Base-by-base conservation (phyloP, 495 filamentous ascomycete species). In the Aspergillus taichungensis region DNA sequence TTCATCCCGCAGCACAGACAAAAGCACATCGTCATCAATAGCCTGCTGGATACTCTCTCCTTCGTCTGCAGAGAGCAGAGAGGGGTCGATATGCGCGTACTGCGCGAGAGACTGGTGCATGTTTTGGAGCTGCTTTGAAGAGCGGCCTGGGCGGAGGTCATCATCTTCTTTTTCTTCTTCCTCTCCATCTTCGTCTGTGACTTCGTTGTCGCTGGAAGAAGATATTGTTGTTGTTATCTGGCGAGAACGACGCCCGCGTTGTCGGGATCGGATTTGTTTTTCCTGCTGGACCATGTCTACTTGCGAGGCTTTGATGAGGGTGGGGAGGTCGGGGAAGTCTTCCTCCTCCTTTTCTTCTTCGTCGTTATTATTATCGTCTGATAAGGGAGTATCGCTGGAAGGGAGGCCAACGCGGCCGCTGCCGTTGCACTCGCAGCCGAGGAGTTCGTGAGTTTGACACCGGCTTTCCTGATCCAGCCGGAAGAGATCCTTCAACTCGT, bases 401-500 rank as follows among this genome's bases (percentile, higher is more conserved):
- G 27, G 30, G 13, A 38, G 13, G 30, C 10, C n/a, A 30, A 51
- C 18, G 18, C 65, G 51, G 3, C 81, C 81, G 31, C 47, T 64
- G 0, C 86, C 84, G n/a, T 67, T 75, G 50, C 85, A 88, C 4
- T 56, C 49, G 63, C 86, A 91, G 0, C 71, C 77, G 12, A 89
- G 56, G 1, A 89, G 63, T 38, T 85, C 82, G 64, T 89, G 85
- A 7, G 84, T 90, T 56, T 83, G 70, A 33, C 68, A 72, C 30
- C 43, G 38, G 30, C 67, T 69, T 8, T 70, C 66, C 46, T 80
- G 73, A 51, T 88, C 77, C 1, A 90, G 69, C 5, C 75, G 71
- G 61, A 90, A 90, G 8, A 90, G 62, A 55, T 88, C 83, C 40
- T 74, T 70, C 34, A 90, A 60, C 53, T 90, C 85, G 43, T 84